Percentiles rank a stretch among this genome's conserved stretches.
phyloP scores from a whole-genome alignment of 2,329 filamentous ascomycete genomes.

The Westerdykella sp. region DNA sequence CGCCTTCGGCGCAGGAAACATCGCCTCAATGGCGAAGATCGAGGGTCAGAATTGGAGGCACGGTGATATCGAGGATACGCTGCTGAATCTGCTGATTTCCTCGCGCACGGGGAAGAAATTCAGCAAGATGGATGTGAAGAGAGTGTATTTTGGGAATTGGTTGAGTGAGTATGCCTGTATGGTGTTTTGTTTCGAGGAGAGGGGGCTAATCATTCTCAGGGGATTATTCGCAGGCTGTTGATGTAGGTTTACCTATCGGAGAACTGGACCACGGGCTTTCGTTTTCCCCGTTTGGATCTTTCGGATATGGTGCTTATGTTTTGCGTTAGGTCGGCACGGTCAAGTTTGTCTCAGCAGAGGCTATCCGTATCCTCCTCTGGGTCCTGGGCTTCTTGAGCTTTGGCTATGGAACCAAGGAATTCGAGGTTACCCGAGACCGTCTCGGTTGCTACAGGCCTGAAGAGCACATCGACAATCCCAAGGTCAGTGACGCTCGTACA shows the following conservation, averaged over 20 bases:
- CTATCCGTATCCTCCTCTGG: conserved; percentile 83
- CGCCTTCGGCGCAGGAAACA: conserved; percentile 47
- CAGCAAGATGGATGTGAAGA: conserved; percentile 77
- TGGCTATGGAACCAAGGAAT: conserved; percentile 75
- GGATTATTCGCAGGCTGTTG: conserved; percentile 90
- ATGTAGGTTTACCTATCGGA: conserved; percentile 42
- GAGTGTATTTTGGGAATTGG: conserved; percentile 97
- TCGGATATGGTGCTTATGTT: conserved; percentile 1
- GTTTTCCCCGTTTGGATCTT: neutral
- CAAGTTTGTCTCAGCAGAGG: conserved; percentile 84
- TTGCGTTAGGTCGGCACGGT: conserved; percentile 61
- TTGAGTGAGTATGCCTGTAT: conserved; percentile 44
- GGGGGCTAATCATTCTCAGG: conserved; percentile 52
- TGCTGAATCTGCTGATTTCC: conserved; percentile 62
- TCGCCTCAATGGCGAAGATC: conserved; percentile 33
- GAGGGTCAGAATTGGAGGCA: conserved; percentile 49
- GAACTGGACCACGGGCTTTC: neutral
- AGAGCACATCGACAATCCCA: conserved; percentile 74
- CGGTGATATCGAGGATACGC: conserved; percentile 49
- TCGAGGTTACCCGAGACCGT: conserved; percentile 73
- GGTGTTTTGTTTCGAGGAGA: neutral
- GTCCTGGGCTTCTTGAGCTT: conserved; percentile 87
- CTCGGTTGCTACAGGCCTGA: conserved; percentile 66
- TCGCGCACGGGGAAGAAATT: conserved; percentile 70
- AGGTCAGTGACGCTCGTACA: conserved; percentile 31